Conservation (phyloP, 2,329 filamentous ascomycete species). For the Sclerotinia glacialis region DNA sequence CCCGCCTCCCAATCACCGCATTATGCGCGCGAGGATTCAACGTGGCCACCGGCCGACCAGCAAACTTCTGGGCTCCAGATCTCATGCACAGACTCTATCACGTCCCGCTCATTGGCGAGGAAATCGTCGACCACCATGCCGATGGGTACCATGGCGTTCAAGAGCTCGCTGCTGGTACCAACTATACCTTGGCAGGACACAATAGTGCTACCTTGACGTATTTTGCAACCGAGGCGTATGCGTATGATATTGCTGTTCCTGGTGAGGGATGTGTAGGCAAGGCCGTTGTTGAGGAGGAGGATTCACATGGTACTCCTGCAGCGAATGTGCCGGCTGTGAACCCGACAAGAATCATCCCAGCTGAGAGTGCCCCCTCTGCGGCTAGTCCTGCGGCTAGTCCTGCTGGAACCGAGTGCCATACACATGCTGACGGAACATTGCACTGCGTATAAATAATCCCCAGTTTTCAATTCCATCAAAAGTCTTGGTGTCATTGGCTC, state of each 20-base stretch:
- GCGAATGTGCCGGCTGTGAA: background rate
- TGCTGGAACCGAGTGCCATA: background rate
- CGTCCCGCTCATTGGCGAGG: conserved; percentile 58
- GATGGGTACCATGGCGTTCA: conserved; percentile 56
- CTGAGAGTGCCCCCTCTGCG: background rate
- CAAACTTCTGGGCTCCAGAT: conserved; percentile 42
- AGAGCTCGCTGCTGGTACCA: conserved; percentile 49
- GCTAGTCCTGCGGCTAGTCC: background rate
- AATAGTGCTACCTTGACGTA: conserved; percentile 65
- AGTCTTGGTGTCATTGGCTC: background rate
- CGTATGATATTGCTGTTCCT: conserved; percentile 61
- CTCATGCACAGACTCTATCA: conserved; percentile 66
- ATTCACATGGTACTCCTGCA: background rate
- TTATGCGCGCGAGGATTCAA: background rate
- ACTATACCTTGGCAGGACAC: conserved; percentile 48
- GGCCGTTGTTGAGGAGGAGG: background rate
- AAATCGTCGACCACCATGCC: conserved; percentile 59
- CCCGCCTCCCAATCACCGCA: background rate
- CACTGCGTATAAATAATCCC: background rate
- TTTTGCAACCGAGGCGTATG: conserved; percentile 67
- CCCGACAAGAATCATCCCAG: background rate
- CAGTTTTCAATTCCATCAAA: background rate
- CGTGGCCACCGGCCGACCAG: background rate
- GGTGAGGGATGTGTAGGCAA: conserved; percentile 5
- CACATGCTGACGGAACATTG: conserved; percentile 3